These are phyloP conservation scores for Trichoderma gamsii DNA, from an alignment of 495 filamentous ascomycete genomes.

Conservation along the genomic window DNA sequence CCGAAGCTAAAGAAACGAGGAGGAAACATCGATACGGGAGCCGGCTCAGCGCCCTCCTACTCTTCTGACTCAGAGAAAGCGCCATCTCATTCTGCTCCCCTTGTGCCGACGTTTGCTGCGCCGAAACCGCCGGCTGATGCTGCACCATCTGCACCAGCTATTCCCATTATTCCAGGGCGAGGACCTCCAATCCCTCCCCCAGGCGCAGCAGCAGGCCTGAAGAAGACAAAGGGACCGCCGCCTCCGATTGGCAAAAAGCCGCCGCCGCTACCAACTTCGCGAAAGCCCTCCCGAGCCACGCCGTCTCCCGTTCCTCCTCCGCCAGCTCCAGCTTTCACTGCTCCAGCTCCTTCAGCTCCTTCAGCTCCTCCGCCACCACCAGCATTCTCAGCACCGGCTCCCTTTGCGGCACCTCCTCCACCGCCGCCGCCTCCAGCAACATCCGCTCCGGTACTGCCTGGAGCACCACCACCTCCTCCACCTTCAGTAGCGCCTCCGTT, in stretches of 20 bases:
- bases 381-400: conserved; percentile 34
- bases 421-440: conserved; percentile 47
- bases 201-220: neutral
- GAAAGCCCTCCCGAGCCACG: conserved; percentile 52
- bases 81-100: conserved; percentile 49
- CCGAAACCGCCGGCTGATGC: conserved; percentile 55
- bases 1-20: conserved; percentile 84
- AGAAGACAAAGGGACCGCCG: conserved; percentile 39
- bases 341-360: conserved; percentile 30
- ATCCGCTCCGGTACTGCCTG: conserved; percentile 39
- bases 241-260: conserved; percentile 62
- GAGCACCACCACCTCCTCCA: conserved; percentile 45
- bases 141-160: conserved; percentile 56
- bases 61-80: conserved; percentile 66
- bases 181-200: conserved; percentile 4
- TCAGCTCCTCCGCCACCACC: conserved; percentile 29
- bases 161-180: conserved; percentile 41
- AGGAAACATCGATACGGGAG: conserved; percentile 85
- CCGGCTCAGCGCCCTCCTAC: conserved; percentile 68
- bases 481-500: conserved; percentile 46
- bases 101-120: conserved; percentile 52
- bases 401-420: conserved; percentile 43
- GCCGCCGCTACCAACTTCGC: conserved; percentile 60
- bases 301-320: conserved; percentile 30
- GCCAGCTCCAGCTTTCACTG: conserved; percentile 37